Conservation (phyloP, 306 rosid genomes). For the Pyrus communis region DNA sequence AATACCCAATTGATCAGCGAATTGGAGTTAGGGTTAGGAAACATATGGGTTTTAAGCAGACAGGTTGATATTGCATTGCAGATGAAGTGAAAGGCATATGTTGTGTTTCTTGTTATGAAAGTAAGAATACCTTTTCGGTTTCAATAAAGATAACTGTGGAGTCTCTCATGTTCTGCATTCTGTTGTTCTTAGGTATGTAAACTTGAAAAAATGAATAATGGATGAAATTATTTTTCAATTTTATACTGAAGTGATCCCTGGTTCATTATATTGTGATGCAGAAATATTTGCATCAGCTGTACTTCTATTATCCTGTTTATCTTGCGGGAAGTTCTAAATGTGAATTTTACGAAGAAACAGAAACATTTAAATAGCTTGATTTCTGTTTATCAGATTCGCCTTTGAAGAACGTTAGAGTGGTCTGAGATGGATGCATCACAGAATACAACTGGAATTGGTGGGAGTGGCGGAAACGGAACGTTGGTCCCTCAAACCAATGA, state of each 20-base stretch:
- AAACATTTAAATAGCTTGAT: not conserved
- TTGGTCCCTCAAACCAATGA: slow-evolving; percentile 44
- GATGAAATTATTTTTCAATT: not conserved
- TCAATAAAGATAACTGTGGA: no score
- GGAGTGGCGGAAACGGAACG: slow-evolving; percentile 63
- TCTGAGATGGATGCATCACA: slow-evolving; percentile 54
- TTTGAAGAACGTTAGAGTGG: not conserved
- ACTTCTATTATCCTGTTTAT: not conserved
- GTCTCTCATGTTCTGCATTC: not conserved
- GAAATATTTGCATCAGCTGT: not conserved
- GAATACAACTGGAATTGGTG: slow-evolving; percentile 45
- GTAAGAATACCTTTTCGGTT: not conserved
- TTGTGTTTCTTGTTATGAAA: not conserved
- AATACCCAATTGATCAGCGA: not conserved
- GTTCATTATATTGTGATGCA: not conserved
- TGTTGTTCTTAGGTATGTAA: not conserved
- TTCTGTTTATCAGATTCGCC: not conserved
- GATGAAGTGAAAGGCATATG: not conserved
- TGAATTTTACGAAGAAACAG: not conserved
- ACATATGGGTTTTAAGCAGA: not conserved
- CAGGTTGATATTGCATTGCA: not conserved
- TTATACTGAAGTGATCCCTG: not conserved
- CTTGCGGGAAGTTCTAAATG: not conserved
- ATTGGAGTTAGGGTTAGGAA: not conserved
- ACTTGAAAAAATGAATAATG: not conserved